Evolutionary conservation across 179 eudicot genomes (phyloP).

Genomic region (Actinidia arguta): DNA sequence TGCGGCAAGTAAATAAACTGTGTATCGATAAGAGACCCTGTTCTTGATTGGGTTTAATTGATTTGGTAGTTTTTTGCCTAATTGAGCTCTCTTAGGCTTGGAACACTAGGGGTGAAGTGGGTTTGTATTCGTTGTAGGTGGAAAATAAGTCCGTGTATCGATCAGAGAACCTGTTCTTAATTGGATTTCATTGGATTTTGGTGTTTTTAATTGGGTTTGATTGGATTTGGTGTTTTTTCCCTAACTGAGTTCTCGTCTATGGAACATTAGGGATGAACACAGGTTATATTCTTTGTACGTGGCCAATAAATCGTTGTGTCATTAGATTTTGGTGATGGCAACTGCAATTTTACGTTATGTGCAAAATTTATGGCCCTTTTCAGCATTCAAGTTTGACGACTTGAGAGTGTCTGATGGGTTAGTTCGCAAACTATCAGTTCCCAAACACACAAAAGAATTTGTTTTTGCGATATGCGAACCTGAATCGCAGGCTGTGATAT

Average conservation of each 20-base stretch:
- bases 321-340: slow-evolving; percentile 42
- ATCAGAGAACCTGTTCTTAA: not conserved
- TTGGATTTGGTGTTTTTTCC: not conserved
- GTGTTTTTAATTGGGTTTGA: slow-evolving; percentile 5
- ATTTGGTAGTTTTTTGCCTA: not conserved
- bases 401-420: slow-evolving; percentile 64
- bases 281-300: not conserved
- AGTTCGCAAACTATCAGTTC: slow-evolving; percentile 63
- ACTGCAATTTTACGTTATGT: slow-evolving; percentile 44
- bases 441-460: slow-evolving; percentile 79
- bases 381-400: slow-evolving; percentile 53
- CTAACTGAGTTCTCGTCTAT: not conserved
- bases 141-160: too few species aligned
- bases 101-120: not conserved
- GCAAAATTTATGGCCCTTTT: slow-evolving; percentile 75
- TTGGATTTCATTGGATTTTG: too few species aligned
- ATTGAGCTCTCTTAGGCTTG: not conserved
- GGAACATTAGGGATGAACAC: not conserved
- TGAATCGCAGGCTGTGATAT: slow-evolving; percentile 53
- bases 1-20: not conserved
- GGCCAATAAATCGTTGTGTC: not conserved
- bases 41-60: not conserved
- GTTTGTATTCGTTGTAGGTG: too few species aligned
- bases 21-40: too few species aligned
- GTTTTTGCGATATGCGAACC: slow-evolving; percentile 73